phyloP scores from a whole-genome alignment of 1,284 basidiomycete species.

The Pseudozyma thailandica region DNA sequence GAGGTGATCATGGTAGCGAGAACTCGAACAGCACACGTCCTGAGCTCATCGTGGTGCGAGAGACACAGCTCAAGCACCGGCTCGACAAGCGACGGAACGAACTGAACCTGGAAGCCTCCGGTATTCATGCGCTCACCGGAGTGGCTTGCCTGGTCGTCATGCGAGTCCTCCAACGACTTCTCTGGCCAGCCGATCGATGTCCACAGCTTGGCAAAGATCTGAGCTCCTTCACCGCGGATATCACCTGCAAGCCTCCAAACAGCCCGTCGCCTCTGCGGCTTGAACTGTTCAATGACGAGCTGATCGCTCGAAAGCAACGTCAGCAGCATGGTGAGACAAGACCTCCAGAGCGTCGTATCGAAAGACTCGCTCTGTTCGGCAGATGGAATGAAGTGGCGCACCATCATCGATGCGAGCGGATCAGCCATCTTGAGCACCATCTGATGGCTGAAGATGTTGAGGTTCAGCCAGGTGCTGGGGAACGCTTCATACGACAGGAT shows the following conservation, averaged over 20 bases:
- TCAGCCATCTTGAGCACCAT: slow-evolving; percentile 89
- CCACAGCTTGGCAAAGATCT: slow-evolving; percentile 86
- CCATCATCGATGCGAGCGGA: slow-evolving; percentile 80
- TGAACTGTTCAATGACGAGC: slow-evolving; percentile 91
- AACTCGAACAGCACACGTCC: slow-evolving; percentile 85
- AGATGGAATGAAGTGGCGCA: slow-evolving; percentile 82
- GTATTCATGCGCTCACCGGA: slow-evolving; percentile 56
- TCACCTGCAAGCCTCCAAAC: slow-evolving; percentile 96
- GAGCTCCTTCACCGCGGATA: slow-evolving; percentile 88
- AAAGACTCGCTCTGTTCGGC: slow-evolving; percentile 75
- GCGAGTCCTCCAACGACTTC: slow-evolving; percentile 14
- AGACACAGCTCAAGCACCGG: slow-evolving; percentile 91
- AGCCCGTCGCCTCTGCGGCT: slow-evolving; percentile 88
- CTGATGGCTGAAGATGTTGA: slow-evolving; percentile 88
- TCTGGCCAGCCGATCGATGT: slow-evolving; percentile 74
- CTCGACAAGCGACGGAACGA: slow-evolving; percentile 81
- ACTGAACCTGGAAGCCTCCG: slow-evolving; percentile 66
- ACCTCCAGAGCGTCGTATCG: slow-evolving; percentile 82
- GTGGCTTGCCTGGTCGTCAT: slow-evolving; percentile 26
- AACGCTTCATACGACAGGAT: slow-evolving; percentile 89
- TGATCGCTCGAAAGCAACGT: slow-evolving; percentile 88
- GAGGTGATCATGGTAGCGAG: slow-evolving; percentile 96
- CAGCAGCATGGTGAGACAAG: slow-evolving; percentile 83
- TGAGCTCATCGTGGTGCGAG: slow-evolving; percentile 90
- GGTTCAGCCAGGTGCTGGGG: slow-evolving; percentile 90